Base-by-base conservation (phyloP, 73 alveolate genomes). In the Halteria grandinella region DNA sequence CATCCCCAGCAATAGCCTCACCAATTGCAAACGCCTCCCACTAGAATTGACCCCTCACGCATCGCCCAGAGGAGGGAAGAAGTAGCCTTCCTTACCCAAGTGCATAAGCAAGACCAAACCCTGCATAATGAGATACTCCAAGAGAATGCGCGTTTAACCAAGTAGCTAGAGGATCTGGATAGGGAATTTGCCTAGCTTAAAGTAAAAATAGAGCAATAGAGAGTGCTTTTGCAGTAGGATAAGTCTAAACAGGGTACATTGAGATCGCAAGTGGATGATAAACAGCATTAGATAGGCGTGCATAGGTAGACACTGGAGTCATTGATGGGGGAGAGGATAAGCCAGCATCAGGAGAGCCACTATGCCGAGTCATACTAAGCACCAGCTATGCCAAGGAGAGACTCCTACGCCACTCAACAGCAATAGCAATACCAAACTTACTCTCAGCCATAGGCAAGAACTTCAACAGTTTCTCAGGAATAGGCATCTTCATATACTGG, bases 11-110 rank as follows among this genome's bases (percentile, higher is more conserved):
- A 60, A 60, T 36, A 34, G 18, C 58, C 77, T 10, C 43, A 55
- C 7, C 77, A 55, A 45, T 45, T n/a, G n/a, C n/a, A n/a, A n/a
- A n/a, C 66, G 8, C 80, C 63, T 45, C 80, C 63, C 4, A 23
- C 47, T n/a, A 44, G 32, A 44, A 24, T 66, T 18, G 63, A 66
- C 24, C 66, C 66, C 8, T 7, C 12, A 10, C 43, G 23, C 24
- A 66, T 44, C 47, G 10, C 32, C 43, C 18, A 25, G 4, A 6
- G 80, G 11, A 44, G 47, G 23, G 80, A 66, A 1, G 80, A 66
- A 45, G 45, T 66, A 14, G 15, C 43, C 4, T 66, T 66, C 37
- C 15, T 66, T 37, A 66, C 43, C 17, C 29, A 12, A 14, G 23
- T 66, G 4, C 47, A 66, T 43, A 66, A 5, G 32, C 21, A 66